Conservation (phyloP, 2,329 filamentous ascomycete genomes). For the Coniochaeta ligniaria region DNA sequence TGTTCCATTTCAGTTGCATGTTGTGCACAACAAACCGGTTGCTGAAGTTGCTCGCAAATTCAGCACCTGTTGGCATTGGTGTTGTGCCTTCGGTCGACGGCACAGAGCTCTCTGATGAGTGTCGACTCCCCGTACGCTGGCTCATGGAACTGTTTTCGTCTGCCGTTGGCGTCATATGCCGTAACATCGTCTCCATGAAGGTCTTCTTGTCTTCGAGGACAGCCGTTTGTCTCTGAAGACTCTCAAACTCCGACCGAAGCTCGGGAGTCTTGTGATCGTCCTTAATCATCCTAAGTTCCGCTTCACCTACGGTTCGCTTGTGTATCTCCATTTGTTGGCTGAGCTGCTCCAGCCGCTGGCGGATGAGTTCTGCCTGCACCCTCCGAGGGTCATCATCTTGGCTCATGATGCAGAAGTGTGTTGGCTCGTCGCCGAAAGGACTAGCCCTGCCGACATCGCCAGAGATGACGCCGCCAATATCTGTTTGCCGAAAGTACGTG, state of each 20-base stretch:
- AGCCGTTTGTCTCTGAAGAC: conserved; percentile 45
- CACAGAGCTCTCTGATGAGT: conserved; percentile 31
- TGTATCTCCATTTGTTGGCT: conserved; percentile 73
- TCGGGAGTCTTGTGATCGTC: conserved; percentile 40
- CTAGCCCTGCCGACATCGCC: conserved; percentile 79
- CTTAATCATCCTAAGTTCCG: conserved; percentile 59
- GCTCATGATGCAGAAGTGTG: conserved; percentile 93
- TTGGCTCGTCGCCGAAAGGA: conserved; percentile 86
- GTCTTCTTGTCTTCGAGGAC: conserved; percentile 51
- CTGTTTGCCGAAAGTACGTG: conserved; percentile 95
- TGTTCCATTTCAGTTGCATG: conserved; percentile 97
- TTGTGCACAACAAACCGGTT: conserved; percentile 99
- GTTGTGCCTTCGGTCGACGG: conserved; percentile 48
- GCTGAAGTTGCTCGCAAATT: conserved; percentile 91
- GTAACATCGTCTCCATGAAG: conserved; percentile 52
- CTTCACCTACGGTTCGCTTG: conserved; percentile 63
- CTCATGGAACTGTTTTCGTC: conserved; percentile 4
- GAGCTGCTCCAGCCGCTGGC: conserved; percentile 71
- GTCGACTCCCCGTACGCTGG: conserved; percentile 14
- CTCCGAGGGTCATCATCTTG: conserved; percentile 79
- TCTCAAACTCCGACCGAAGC: conserved; percentile 52
- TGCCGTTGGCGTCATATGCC: conserved; percentile 35
- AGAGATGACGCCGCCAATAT: conserved; percentile 73
- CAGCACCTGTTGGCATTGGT: conserved; percentile 63
- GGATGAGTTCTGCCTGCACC: conserved; percentile 81